Evolutionary conservation across 2,329 filamentous ascomycete genomes (phyloP), one percentile per base, ranked within the genome.

Genomic region (Colletotrichum lini): DNA sequence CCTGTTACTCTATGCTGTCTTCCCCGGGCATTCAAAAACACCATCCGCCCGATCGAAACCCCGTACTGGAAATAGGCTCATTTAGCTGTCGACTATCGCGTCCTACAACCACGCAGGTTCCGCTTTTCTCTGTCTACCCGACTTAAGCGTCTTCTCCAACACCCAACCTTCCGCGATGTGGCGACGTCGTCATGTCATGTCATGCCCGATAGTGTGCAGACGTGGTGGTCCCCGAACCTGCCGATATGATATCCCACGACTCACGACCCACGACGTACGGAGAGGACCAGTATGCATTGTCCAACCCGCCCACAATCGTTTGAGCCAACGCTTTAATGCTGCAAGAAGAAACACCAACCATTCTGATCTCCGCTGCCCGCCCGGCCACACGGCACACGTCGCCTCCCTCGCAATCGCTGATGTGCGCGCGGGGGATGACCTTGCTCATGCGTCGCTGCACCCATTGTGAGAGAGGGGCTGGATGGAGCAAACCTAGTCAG

Each of bases 311-410:
- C 57, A 61, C 21, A 44, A 45, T 21, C 23, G 42, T 57, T 47
- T 50, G 56, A n/a, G 58, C 67, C 67, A 70, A 59, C 67, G 49
- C 67, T 67, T 70, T 49, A 56, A 56, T 60, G 62, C 62, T 45
- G 35, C 30, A 23, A 26, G 42, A 60, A 40, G 26, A 38, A 66
- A 54, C 30, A 16, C 30, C 42, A 26, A n/a, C 13, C 16, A 23
- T 64, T 15, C 61, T 44, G 5, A 8, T 21, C 16, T 42, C 42
- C 13, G 21, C 26, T 21, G 44, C 35, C 53, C 63, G 16, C 53
- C 40, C 13, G 45, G 38, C 35, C 57, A 64, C 38, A 38, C 50
- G 18, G 18, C 52, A 58, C 45, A 59, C 38, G 26, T 49, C 21
- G 16, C 53, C 35, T 18, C 56, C 40, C 45, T 67, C 50, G 18